Base-by-base conservation (phyloP, 768 basidiomycete species). In the Psilocybe subaeruginosa region DNA sequence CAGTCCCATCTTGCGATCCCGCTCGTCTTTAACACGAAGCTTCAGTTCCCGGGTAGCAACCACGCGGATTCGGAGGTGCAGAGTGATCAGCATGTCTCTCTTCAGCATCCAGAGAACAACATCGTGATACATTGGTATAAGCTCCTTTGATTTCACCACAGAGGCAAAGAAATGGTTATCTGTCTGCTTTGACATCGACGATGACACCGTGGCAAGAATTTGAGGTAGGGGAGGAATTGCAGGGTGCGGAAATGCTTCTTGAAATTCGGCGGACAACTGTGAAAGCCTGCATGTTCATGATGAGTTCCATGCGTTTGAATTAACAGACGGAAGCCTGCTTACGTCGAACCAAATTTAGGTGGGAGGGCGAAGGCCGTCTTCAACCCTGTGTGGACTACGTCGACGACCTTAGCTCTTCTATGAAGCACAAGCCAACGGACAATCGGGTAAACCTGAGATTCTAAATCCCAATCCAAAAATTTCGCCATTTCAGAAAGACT, bases 341-440 rank as follows among this genome's bases (percentile, higher is more conserved):
- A 90, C 87, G 88, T 78, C 33, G 76, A 61, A 52, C 85, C 77
- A 63, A 92, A 85, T 66, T 81, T 85, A 3, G 86, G 80, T 14
- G 92, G 84, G 45, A 96, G 79, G 3, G 87, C 82, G 68, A 95
- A 97, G 0, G 93, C 83, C 0, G 92, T 95, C 73, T 92, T 90
- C 47, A 98, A 73, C 48, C 88, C 85, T 3, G 75, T 77, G 68
- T 95, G 92, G 33, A 99, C 86, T 16, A 88, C 84, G 63, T 98
- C 95, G 46, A 97, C 89, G 29, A 99, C 79, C 66, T 93, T 93
- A 4, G 94, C 97, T 68, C 93, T 85, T 56, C 93, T 84, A 74
- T 95, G 95, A 61, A 93, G 88, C 31, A 98, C 91, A 31, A 99
- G 81, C 85, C 95, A 95, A 16, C 93, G 86, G 8, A 97, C 96